Evolutionary conservation across 306 rosid species (phyloP).

Genomic region (Rubus parviflorus): DNA sequence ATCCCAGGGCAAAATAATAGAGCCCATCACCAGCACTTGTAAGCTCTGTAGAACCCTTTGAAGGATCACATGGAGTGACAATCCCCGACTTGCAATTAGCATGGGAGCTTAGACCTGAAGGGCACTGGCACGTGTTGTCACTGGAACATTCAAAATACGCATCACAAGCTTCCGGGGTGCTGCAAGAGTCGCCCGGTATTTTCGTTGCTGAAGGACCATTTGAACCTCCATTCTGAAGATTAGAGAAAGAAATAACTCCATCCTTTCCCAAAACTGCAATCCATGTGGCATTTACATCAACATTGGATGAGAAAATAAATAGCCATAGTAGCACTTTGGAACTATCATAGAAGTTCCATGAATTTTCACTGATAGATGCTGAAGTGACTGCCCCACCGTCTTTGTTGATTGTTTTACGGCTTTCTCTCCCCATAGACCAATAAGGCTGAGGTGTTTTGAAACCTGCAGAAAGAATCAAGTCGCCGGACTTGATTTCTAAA

Average conservation of each 20-base stretch:
- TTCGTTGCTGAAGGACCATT: slow-evolving; percentile 33
- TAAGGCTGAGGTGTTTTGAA: slow-evolving; percentile 70
- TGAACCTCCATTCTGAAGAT: slow-evolving; percentile 45
- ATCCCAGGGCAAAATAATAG: slow-evolving; percentile 68
- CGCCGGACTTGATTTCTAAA: slow-evolving; percentile 76
- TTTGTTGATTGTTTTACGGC: slow-evolving; percentile 47
- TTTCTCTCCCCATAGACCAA: slow-evolving; percentile 75
- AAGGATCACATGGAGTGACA: slow-evolving; percentile 50
- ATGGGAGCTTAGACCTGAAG: slow-evolving; percentile 58
- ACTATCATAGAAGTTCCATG: slow-evolving; percentile 78
- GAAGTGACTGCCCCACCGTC: slow-evolving; percentile 46
- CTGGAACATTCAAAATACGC: slow-evolving; percentile 54
- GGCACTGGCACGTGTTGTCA: slow-evolving; percentile 61
- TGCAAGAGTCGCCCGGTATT: slow-evolving; percentile 66
- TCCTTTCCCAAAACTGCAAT: slow-evolving; percentile 65
- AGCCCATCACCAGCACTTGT: slow-evolving; percentile 52
- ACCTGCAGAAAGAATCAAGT: slow-evolving; percentile 60
- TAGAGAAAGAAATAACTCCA: slow-evolving; percentile 65
- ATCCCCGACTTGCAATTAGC: slow-evolving; percentile 59
- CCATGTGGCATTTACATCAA: slow-evolving; percentile 58
- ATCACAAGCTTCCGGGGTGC: slow-evolving; percentile 74
- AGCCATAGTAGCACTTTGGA: slow-evolving; percentile 65
- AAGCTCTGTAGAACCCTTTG: slow-evolving; percentile 33
- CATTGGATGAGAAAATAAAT: slow-evolving; percentile 43
- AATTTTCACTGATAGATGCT: slow-evolving; percentile 58